Base-by-base conservation (phyloP, 352 stramenopile genomes). In the Vaucheria bursata region DNA sequence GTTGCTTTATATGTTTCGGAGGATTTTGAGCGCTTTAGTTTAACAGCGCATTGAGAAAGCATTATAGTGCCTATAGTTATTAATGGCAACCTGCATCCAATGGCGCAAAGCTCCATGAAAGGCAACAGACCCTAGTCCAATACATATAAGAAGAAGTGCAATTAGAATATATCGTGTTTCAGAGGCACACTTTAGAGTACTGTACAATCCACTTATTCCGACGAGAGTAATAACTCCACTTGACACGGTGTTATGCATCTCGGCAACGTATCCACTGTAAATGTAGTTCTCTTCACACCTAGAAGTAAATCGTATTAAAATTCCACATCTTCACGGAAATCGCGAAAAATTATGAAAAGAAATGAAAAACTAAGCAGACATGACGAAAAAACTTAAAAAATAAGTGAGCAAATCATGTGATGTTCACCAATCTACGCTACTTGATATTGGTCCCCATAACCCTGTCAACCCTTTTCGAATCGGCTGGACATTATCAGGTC, bases 271-370 rank as follows among this genome's bases (percentile, higher is more conserved):
- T 6, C 8, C 4, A 29, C 59, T 69, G 59, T 69, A 29, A 6
- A 69, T 69, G 59, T 69, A 69, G 59, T 69, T 69, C 34, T 69
- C 59, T 38, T 69, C 59, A 69, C 59, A 69, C 59, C 59, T 69
- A 29, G 5, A 69, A 25, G 45, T 59, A 59, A 18, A 18, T 59
- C 12, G 45, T 12, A 25, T 12, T 12, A 59, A 12, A 12, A 59
- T 12, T 12, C 45, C 12, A 12, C 12, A 59, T 12, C 45, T 12
- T 18, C 45, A 18, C 25, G 12, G 25, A 25, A 59, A 12, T 59
- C 12, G 12, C 25, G 45, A 25, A 59, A 18, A 18, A 25, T 25
- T 59, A 25, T 59, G 12, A 59, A 25, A 18, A 18, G 45, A 25
- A 25, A 25, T 59, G 45, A 12, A 59, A 25, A 59, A 59, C 12